Percentiles rank a stretch among this genome's conserved stretches.
Conservation (phyloP, 805 yeast species). For the Saccharomycopsis schoenii region DNA sequence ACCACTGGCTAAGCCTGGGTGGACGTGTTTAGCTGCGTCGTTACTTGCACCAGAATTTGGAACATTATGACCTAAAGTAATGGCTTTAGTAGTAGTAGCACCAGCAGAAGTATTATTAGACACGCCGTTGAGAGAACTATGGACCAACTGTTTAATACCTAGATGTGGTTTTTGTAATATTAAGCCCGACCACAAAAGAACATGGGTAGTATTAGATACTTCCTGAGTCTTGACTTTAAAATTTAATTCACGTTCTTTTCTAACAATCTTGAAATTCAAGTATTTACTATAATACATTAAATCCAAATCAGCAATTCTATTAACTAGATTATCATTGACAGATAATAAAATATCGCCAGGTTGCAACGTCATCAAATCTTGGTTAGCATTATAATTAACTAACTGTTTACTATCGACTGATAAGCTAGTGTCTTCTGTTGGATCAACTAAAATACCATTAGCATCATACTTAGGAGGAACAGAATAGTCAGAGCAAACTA, state of each 20-base stretch:
- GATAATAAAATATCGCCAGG: slow-evolving; percentile 19
- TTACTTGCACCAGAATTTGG: slow-evolving; percentile 5
- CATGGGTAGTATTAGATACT: slow-evolving; percentile 17
- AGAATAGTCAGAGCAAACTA: slow-evolving; percentile 18
- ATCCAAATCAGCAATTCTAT: slow-evolving; percentile 18
- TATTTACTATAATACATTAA: slow-evolving; percentile 19
- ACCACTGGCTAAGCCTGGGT: slow-evolving; percentile 19
- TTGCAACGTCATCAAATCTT: slow-evolving; percentile 17
- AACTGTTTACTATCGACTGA: slow-evolving; percentile 16
- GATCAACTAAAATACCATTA: slow-evolving; percentile 7
- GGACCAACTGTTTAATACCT: slow-evolving; percentile 18
- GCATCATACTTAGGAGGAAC: slow-evolving; percentile 16
- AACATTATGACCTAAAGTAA: slow-evolving; percentile 11
- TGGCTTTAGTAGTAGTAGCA: slow-evolving; percentile 18
- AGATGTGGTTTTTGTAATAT: slow-evolving; percentile 18
- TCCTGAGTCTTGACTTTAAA: slow-evolving; percentile 19
- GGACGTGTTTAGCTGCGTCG: slow-evolving; percentile 17
- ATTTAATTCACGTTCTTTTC: slow-evolving; percentile 18
- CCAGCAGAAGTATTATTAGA: slow-evolving; percentile 18
- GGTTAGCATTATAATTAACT: slow-evolving; percentile 8
- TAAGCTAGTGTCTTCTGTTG: slow-evolving; percentile 7
- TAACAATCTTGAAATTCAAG: slow-evolving; percentile 18
- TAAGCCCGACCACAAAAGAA: slow-evolving; percentile 19
- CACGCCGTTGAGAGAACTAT: slow-evolving; percentile 17
- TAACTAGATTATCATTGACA: slow-evolving; percentile 18